Evolutionary conservation across 805 yeast genomes (phyloP).

Genomic region (Spathaspora hagerdaliae): DNA sequence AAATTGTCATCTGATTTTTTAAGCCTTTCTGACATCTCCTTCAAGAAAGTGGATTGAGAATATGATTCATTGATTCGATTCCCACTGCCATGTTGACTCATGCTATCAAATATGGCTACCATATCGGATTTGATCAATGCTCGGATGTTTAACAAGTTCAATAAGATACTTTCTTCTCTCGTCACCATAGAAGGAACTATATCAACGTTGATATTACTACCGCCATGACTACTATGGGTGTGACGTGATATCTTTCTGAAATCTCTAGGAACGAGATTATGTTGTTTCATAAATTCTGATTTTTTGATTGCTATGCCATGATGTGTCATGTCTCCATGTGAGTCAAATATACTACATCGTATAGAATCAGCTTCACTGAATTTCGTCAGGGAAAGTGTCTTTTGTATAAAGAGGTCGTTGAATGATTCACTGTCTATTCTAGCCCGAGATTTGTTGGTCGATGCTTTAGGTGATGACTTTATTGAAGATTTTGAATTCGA

Average conservation of each 20-base stretch:
- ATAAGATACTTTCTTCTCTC: constrained; percentile 42
- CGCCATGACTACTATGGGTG: constrained; percentile 10
- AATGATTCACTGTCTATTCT: neutral
- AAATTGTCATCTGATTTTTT: constrained; percentile 22
- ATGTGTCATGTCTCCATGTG: constrained; percentile 38
- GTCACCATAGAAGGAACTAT: constrained; percentile 56
- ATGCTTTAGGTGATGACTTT: too few species aligned
- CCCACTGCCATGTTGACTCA: neutral
- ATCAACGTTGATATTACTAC: constrained; percentile 31
- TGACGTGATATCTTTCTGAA: constrained; percentile 48
- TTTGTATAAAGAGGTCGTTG: constrained; percentile 7
- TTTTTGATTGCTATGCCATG: constrained; percentile 45
- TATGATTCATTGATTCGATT: constrained; percentile 26
- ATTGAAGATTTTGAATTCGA: too few species aligned
- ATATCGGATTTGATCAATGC: constrained; percentile 51
- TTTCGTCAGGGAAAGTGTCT: constrained; percentile 6
- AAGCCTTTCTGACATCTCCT: constrained; percentile 38
- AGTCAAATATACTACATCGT: constrained; percentile 49
- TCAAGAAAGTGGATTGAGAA: constrained; percentile 39
- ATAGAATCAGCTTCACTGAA: constrained; percentile 27
- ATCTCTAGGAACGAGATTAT: constrained; percentile 53
- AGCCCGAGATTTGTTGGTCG: too few species aligned
- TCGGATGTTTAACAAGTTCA: constrained; percentile 46
- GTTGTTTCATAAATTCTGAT: constrained; percentile 38
- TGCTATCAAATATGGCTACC: constrained; percentile 44